Conservation (phyloP, 2,329 filamentous ascomycete genomes). For the Taxawa tesnikishii region DNA sequence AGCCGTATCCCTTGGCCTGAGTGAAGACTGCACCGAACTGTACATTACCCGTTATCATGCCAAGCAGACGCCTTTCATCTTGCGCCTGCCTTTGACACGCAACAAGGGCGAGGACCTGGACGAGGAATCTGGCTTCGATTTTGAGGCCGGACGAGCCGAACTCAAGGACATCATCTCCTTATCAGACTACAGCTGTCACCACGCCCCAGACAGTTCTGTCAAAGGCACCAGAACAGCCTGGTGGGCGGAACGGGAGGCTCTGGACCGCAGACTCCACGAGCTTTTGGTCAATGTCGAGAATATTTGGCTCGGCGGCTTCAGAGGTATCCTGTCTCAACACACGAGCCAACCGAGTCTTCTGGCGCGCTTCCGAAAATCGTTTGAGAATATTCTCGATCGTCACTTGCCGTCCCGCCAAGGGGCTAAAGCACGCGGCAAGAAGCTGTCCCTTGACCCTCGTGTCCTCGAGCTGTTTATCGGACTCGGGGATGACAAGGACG, state of each 20-base stretch:
- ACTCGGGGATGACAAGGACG: slow-evolving; percentile 58
- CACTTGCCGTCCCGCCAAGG: slow-evolving; percentile 68
- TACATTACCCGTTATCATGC: slow-evolving; percentile 77
- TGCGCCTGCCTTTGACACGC: slow-evolving; percentile 73
- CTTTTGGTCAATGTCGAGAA: slow-evolving; percentile 79
- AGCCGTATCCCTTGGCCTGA: slow-evolving; percentile 73
- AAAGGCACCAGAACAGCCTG: slow-evolving; percentile 70
- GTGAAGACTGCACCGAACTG: slow-evolving; percentile 70
- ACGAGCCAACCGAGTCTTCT: slow-evolving; percentile 51
- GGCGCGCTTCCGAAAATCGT: slow-evolving; percentile 62
- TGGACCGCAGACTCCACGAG: slow-evolving; percentile 66
- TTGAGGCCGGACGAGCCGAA: slow-evolving; percentile 66
- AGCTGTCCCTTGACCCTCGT: slow-evolving; percentile 45
- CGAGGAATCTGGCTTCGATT: slow-evolving; percentile 47
- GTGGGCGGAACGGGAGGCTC: slow-evolving; percentile 75
- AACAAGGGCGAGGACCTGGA: slow-evolving; percentile 72
- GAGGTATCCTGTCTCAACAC: slow-evolving; percentile 78
- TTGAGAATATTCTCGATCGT: slow-evolving; percentile 68
- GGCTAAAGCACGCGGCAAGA: slow-evolving; percentile 40
- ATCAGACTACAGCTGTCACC: slow-evolving; percentile 76
- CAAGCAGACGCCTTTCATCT: slow-evolving; percentile 66
- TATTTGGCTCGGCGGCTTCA: slow-evolving; percentile 91
- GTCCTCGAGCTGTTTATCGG: slow-evolving; percentile 84
- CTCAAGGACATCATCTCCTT: slow-evolving; percentile 69
- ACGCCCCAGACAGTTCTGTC: slow-evolving; percentile 54